Base-by-base conservation (phyloP, 805 yeast species). In the Candida cerambycidarum region DNA sequence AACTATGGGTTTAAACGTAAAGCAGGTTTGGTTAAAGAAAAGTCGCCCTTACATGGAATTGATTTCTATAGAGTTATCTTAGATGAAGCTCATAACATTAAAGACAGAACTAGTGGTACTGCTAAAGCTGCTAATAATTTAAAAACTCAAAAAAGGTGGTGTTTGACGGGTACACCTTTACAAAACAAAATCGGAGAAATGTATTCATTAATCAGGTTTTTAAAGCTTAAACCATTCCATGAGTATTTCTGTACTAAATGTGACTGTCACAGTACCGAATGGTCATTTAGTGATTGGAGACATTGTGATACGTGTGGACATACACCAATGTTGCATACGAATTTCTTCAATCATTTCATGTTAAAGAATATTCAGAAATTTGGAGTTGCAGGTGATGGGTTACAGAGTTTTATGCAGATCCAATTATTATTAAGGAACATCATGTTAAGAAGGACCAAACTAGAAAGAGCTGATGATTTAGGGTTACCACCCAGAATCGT, bases 1-100 rank as follows among this genome's bases (percentile, higher is more conserved):
- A 75, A 69, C 39, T 80, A 82, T 56, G 99, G 99, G 1, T 86
- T 89, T 61, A 80, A 79, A 44, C 69, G 97, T 33, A 83, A 85
- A 48, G 78, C 71, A 13, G 83, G 85, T 1, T 55, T 79, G 17
- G 82, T 85, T 3, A 85, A 86, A 58, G 96, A 89, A 49, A 73
- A 75, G 46, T 83, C 95, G 16, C 77, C 82, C 0, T 61, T 93
- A 30, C 99, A 93, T 58, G 66, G 76, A 11, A 72, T 86, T 33
- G 73, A 78, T 31, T 93, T 89, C 60, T 85, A 89, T 56, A 69
- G 99, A 44, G 95, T 92, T 7, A 78, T 93, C 12, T 67, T 93
- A 39, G 99, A 93, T 65, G 99, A 93, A 60, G 99, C 99, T 1
- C 99, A 93, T 61, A 92, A 92, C 57, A 92, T 93, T 69, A 93